Evolutionary conservation across 805 yeast genomes (phyloP).

Genomic region (Schizosaccharomyces octosporus): DNA sequence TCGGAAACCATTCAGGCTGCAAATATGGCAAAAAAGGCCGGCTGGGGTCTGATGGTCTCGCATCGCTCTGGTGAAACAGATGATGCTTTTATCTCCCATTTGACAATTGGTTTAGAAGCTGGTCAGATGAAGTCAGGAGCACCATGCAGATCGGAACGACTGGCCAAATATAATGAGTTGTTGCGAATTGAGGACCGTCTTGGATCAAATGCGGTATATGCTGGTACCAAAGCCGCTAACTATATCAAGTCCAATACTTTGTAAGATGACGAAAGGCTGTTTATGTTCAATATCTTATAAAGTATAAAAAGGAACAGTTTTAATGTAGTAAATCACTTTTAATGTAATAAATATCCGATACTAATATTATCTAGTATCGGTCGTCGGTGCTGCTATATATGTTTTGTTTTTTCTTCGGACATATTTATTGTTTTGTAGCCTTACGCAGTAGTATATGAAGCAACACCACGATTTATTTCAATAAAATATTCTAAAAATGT

Average conservation of each 20-base stretch:
- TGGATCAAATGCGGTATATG: constrained; percentile 90
- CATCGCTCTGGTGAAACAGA: constrained; percentile 99
- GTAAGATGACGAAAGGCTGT: no score
- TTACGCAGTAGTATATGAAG: no score
- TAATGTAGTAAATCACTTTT: no score
- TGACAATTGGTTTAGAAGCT: constrained; percentile 88
- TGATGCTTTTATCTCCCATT: constrained; percentile 94
- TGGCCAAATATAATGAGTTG: constrained; percentile 95
- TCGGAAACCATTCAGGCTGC: constrained; percentile 95
- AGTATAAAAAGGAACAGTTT: no score
- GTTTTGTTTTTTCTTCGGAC: no score
- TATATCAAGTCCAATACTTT: not conserved
- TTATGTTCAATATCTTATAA: no score
- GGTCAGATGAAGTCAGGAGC: constrained; percentile 99
- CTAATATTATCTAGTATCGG: no score
- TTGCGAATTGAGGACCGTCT: constrained; percentile 96
- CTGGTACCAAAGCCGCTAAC: constrained; percentile 13
- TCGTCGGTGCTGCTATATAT: no score
- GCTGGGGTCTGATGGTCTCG: constrained; percentile 99
- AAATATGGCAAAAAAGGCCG: constrained; percentile 75
- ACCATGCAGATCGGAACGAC: constrained; percentile 98
- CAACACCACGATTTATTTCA: no score
- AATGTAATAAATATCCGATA: no score
- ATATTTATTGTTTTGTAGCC: no score
- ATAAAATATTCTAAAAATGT: no score